Percentiles rank a stretch among this genome's conserved stretches.
phyloP scores from a whole-genome alignment of 192 early-diverging fungal species.

The Coemansia sp. region DNA sequence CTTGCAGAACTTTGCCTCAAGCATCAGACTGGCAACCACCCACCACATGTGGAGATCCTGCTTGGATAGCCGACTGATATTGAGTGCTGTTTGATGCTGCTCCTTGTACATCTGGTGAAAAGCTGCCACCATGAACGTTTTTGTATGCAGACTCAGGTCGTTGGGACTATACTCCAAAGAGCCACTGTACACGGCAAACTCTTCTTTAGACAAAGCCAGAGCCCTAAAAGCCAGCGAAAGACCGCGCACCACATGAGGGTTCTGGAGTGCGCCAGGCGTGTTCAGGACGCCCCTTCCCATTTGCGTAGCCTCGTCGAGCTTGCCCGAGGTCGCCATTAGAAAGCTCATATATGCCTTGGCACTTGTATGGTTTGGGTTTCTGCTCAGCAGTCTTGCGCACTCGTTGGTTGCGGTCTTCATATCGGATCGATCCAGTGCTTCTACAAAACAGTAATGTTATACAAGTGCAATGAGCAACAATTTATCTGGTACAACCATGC shows the following conservation, averaged over 20 bases:
- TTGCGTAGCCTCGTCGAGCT: constrained; percentile 60
- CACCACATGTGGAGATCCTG: constrained; percentile 82
- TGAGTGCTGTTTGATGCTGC: constrained; percentile 66
- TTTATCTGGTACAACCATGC: too few relatives aligned
- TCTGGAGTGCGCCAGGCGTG: constrained; percentile 20
- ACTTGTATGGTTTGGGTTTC: constrained; percentile 35
- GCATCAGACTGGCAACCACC: constrained; percentile 75
- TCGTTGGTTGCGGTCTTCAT: constrained; percentile 21
- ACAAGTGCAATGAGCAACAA: background rate
- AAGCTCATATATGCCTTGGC: constrained; percentile 74
- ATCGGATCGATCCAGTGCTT: constrained; percentile 29
- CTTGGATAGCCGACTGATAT: constrained; percentile 79
- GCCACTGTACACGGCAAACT: constrained; percentile 74
- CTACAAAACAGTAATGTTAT: constrained; percentile 9
- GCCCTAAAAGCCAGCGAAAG: constrained; percentile 26
- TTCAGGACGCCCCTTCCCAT: constrained; percentile 64
- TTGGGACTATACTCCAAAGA: constrained; percentile 61
- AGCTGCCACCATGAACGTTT: constrained; percentile 83
- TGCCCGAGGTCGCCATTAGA: constrained; percentile 63
- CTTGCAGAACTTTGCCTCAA: constrained; percentile 61
- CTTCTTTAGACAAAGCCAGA: constrained; percentile 48
- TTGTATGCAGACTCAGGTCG: constrained; percentile 70
- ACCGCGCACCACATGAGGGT: constrained; percentile 30
- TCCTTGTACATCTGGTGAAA: constrained; percentile 62
- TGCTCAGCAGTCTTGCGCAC: constrained; percentile 35